Base-by-base conservation (phyloP, 495 filamentous ascomycete genomes). In the Neurospora cerealis region DNA sequence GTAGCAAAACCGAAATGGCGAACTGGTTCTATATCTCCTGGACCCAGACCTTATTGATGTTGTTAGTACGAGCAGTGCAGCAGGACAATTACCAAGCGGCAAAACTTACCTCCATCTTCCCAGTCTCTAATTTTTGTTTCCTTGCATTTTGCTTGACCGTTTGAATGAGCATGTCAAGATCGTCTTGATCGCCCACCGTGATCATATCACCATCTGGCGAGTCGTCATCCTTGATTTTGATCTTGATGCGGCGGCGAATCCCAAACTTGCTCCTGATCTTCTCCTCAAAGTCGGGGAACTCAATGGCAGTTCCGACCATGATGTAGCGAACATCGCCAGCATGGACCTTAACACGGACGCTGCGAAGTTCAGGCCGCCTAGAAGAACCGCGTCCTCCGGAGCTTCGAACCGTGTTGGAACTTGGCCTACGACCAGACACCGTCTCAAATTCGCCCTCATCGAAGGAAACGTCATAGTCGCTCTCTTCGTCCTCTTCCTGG, bases 101-200 rank as follows among this genome's bases (percentile, higher is more conserved):
- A 69, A 42, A 70, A 85, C 92, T 86, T 81, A 98, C 94, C 89
- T 98, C 96, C 88, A 98, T 90, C 88, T 97, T 98, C 39, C 94
- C 95, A 85, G 94, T 92, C 74, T 97, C 95, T 62, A 86, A 83
- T 72, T 90, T 88, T 77, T 95, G 92, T 80, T 89, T 89, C 83
- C 86, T 87, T 38, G 93, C 96, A 73, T 83, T 83, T 72, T 88
- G 87, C 80, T 88, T 91, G 39, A 91, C 90, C 5, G 83, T 84
- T 78, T 83, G 85, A 72, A 98, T 87, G 48, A 92, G 88, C 88
- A 97, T 90, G 71, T 98, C 94, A 76, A 98, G 82, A 86, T 99
- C 96, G 78, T 99, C 96, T 82, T 97, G 92, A 83, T 99, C 96
- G 39, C 92, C 93, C 90, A 99, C 91, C 15, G 94, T 97, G 81